Conservation (phyloP, 129 eudicot species). For the Erigeron canadensis region DNA sequence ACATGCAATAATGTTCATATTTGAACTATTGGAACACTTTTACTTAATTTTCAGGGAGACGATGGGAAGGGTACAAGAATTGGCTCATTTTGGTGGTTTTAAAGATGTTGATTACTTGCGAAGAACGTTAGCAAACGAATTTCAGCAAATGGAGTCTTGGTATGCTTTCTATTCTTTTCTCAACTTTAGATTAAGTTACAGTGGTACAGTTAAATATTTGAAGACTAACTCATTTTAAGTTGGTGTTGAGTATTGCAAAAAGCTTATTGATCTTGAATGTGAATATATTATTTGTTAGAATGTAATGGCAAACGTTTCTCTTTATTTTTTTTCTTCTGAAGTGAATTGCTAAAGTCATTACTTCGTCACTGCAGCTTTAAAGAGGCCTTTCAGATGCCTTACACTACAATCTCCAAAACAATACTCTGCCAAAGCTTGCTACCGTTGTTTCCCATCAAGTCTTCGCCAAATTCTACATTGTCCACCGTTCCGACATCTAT, state of each 20-base stretch:
- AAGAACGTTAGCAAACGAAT: conserved; percentile 80
- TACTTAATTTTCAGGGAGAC: conserved; percentile 59
- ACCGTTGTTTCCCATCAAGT: conserved; percentile 71
- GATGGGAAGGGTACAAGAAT: conserved; percentile 54
- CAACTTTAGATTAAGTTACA: conserved; percentile 1
- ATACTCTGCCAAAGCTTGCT: conserved; percentile 59
- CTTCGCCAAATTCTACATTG: conserved; percentile 35
- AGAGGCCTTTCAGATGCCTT: conserved; percentile 88
- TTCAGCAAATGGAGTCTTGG: conserved; percentile 85
- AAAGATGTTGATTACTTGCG: conserved; percentile 62
- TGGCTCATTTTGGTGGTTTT: conserved; percentile 84
- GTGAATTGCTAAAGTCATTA: conserved; percentile 17
- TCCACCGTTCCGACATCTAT: conserved; percentile 60
- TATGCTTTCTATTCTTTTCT: conserved; percentile 37
- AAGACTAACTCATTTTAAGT: conserved; percentile 4
- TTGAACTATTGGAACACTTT: not conserved
- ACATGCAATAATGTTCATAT: conserved; percentile 7
- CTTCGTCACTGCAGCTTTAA: conserved; percentile 59
- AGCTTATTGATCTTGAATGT: conserved; percentile 4
- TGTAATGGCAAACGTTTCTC: no score
- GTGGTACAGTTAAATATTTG: conserved; percentile 10
- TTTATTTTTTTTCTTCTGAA: not conserved
- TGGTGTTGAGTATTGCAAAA: conserved; percentile 6
- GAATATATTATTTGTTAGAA: not conserved
- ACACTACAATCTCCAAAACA: conserved; percentile 62